Base-by-base conservation (phyloP, 108 stramenopile species). In the Cyclotella cryptica region DNA sequence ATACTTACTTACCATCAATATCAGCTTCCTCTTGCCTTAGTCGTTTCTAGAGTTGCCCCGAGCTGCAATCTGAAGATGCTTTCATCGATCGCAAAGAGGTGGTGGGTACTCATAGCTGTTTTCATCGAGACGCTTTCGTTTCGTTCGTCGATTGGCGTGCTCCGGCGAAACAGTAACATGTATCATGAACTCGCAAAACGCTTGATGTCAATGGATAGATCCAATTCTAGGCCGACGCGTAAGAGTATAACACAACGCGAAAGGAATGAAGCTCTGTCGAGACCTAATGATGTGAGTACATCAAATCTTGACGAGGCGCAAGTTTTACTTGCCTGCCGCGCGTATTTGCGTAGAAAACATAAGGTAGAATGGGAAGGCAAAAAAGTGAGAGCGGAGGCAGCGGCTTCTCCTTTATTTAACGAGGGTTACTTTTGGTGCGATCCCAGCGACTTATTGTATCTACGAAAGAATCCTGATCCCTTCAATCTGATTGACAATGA, bases 261-360 rank as follows among this genome's bases (percentile, higher is more conserved):
- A 21, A 60, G 45, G 49, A 14, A 19, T 30, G 49, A n/a, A 11
- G 44, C 21, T 59, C n/a, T 72, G 14, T 21, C 41, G 19, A 9
- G 11, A 45, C 27, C 28, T 53, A 46, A 44, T 22, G 46, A 62
- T 9, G 35, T 66, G 22, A 43, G 66, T 73, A 17, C 64, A 14
- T 39, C 66, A 57, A 63, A 62, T 43, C 22, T 80, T 0, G 75
- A 69, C 41, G 79, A 84, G 53, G 65, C 69, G 0, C 68, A 92
- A 80, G 80, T 87, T 3, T 69, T 95, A 35, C 87, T 95, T 4
- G 94, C 94, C 0, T 92, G 91, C 71, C 74, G 86, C 28, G 78
- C 90, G 0, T 92, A 86, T 54, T 66, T 95, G 59, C 80, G 84
- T 30, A 79, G 88, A 10, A 86, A 81, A 43, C 88, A 91, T 53